Evolutionary conservation across 2,329 filamentous ascomycete genomes (phyloP).

Genomic region (Calonectria crousiana): DNA sequence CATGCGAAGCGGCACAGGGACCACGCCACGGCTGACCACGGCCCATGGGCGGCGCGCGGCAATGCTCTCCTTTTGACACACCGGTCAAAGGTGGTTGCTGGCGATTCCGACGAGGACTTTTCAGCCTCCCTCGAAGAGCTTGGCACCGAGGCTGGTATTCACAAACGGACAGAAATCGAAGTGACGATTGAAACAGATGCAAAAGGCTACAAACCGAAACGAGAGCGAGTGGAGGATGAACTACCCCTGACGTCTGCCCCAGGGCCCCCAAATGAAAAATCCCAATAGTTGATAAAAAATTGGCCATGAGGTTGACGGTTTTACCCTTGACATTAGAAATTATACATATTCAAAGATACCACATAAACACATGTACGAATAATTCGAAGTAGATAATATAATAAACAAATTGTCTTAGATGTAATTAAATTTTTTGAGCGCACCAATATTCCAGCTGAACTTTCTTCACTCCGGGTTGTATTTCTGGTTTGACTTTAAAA

Average conservation of each 20-base stretch:
- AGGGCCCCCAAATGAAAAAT: neutral
- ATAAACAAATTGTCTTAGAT: neutral
- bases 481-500: too few species aligned
- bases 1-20: neutral
- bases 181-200: neutral
- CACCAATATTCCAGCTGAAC: neutral
- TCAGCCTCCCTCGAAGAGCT: neutral
- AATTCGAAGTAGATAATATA: neutral
- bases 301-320: neutral
- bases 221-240: neutral
- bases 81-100: neutral
- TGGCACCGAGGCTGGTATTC: neutral
- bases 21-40: neutral
- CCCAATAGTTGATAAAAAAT: neutral
- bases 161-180: neutral
- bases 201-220: neutral
- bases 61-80: neutral
- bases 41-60: neutral
- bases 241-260: neutral
- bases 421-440: too few species aligned
- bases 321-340: too few species aligned
- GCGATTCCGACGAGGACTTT: neutral
- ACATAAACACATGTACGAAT: neutral
- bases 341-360: neutral
- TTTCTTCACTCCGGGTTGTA: neutral